Evolutionary conservation across 2,329 filamentous ascomycete species (phyloP), one percentile per base, ranked within the genome.

Genomic region (Ophiostoma tasmaniense): DNA sequence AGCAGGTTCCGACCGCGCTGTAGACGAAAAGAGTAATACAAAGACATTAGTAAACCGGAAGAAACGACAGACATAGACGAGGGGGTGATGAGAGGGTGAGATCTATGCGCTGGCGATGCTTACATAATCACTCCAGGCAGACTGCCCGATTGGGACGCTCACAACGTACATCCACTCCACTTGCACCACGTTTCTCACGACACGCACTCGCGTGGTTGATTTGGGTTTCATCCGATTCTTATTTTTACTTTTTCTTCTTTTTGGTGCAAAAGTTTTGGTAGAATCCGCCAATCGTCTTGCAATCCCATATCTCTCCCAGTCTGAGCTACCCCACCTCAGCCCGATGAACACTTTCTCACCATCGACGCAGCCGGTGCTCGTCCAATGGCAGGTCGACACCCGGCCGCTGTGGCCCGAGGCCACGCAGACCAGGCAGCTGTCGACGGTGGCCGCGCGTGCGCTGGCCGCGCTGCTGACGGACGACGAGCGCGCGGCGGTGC

Each of bases 331-430:
- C 42, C 42, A 45, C 42, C 42, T 45, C 42, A 45, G 42, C 45
- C 7, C 55, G 28, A 62, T 62, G 59, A 22, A 62, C 7, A n/a
- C 3, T 1, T 64, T 37, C 14, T 2, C 62, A 5, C 33, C 65
- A 45, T 66, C 69, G 10, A 30, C 45, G 7, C 50, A 42, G 59
- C 77, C 79, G 1, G 75, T 78, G 64, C 78, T 88, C 66, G 79
- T 87, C 70, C 85, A 87, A 77, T 89, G 87, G 84, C 78, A 87
- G 68, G 77, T 89, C 50, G 87, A 89, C 77, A 89, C 87, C 3
- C 80, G 86, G 50, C 72, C 76, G 2, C 79, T 88, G 67, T 89
- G 85, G 84, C 82, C 84, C n/a, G 77, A 77, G 68, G 84, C 81
- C 28, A 76, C 74, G 64, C 77, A 81, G 74, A 86, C 85, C 14